Base-by-base conservation (phyloP, 2,329 filamentous ascomycete species). In the Nemania sp. region DNA sequence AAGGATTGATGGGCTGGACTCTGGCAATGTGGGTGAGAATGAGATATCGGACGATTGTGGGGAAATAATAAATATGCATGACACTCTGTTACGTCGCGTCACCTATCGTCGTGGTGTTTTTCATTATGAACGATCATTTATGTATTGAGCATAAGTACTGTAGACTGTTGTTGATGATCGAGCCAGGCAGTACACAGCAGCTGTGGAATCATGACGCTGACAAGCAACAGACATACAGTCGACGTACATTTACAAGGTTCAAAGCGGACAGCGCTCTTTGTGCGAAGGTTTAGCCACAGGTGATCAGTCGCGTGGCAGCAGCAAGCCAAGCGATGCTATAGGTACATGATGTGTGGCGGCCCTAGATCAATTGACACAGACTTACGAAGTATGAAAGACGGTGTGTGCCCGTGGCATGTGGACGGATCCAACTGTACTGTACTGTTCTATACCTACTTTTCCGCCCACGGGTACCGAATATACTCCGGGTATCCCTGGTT, bases 251-350 rank as follows among this genome's bases (percentile, higher is more conserved):
- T 31, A 42, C 19, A 17, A 37, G 24, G 28, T 41, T 36, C 31
- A 37, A 31, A 14, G 39, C 26, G 31, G 43, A 31, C 15, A n/a
- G 46, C 26, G 43, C 26, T 30, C 42, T 60, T 52, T 28, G 36
- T 41, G 36, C 20, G 33, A 34, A 45, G 31, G 20, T 44, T 52
- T 33, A 50, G 46, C 43, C 50, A 54, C 26, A 58, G 52, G 55
- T 60, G 57, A 60, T 53, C 48, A 50, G 55, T 60, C 57, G 55
- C 54, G 54, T 60, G 57, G 54, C 54, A 55, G 48, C 40, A 60
- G 55, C 57, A 50, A 36, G 12, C 14, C 37, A 55, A 60, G 57
- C 51, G 36, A 50, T 54, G 46, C 46, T 49, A 48, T 46, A 42
- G 31, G n/a, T 39, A 44, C 49, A 52, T 41, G 44, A 45, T 36